These are phyloP conservation scores for Russula sp. DNA, from an alignment of 768 basidiomycete genomes.

Conservation along the genomic window DNA sequence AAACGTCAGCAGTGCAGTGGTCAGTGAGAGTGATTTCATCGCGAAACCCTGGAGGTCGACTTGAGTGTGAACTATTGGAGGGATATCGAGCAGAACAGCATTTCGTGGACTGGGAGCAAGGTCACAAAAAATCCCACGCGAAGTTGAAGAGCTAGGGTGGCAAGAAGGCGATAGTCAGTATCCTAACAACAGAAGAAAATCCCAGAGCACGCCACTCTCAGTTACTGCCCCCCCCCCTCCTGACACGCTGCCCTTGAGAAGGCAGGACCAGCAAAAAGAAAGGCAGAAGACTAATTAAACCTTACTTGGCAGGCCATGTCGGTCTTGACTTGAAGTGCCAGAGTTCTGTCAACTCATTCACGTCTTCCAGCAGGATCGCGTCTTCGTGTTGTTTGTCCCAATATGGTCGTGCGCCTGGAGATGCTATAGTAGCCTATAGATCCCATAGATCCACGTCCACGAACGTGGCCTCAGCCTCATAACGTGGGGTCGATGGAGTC, in stretches of 20 bases:
- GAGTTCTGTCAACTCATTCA: constrained; percentile 84
- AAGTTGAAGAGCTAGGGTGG: too few relatives aligned
- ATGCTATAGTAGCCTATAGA: constrained; percentile 79
- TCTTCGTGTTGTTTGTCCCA: constrained; percentile 94
- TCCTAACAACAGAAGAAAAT: too few relatives aligned
- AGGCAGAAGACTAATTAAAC: constrained; percentile 21
- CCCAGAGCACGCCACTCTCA: too few relatives aligned
- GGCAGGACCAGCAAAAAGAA: too few relatives aligned
- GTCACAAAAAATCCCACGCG: constrained; percentile 19
- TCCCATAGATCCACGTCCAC: constrained; percentile 97
- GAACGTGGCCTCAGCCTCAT: constrained; percentile 94
- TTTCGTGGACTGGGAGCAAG: constrained; percentile 66
- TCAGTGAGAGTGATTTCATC: constrained; percentile 91
- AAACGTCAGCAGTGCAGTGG: constrained; percentile 86
- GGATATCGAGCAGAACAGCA: constrained; percentile 77
- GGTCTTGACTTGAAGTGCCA: constrained; percentile 92
- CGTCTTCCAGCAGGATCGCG: constrained; percentile 78
- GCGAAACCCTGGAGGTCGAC: constrained; percentile 99
- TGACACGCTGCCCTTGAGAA: too few relatives aligned
- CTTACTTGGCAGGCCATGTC: constrained; percentile 90
- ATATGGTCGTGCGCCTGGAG: constrained; percentile 70
- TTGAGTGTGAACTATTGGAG: constrained; percentile 74
- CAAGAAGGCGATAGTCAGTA: too few relatives aligned
- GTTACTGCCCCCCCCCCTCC: too few relatives aligned
- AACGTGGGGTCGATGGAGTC: constrained; percentile 96